phyloP scores from a whole-genome alignment of 2,329 filamentous ascomycete species.

The Pyrenophora graminea region DNA sequence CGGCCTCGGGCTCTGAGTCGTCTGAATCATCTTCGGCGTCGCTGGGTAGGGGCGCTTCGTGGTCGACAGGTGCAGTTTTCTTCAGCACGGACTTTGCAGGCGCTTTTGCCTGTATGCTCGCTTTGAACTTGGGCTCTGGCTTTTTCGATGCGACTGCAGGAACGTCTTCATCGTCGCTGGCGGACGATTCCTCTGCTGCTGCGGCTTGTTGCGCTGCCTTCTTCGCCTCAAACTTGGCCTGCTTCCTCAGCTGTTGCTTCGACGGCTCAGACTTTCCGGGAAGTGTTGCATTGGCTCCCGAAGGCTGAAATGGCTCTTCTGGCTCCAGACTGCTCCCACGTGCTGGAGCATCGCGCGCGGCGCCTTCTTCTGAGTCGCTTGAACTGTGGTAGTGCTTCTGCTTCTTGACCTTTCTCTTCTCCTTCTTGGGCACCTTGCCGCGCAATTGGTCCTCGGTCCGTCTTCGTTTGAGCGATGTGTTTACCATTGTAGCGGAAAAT shows the following conservation, averaged over 20 bases:
- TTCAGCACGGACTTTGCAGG: slow-evolving; percentile 27
- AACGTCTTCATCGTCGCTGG: slow-evolving; percentile 12
- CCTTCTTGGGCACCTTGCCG: slow-evolving; percentile 56
- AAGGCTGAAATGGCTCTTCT: slow-evolving; percentile 36
- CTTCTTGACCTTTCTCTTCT: slow-evolving; percentile 65
- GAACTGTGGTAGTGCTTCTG: slow-evolving; percentile 68
- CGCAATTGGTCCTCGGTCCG: slow-evolving; percentile 64
- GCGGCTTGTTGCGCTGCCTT: slow-evolving; percentile 18
- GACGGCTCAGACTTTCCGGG: slow-evolving; percentile 12
- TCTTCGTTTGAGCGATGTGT: slow-evolving; percentile 57
- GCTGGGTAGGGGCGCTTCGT: slow-evolving; percentile 35
- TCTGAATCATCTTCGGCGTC: slow-evolving; percentile 19
- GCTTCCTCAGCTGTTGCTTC: slow-evolving; percentile 24
- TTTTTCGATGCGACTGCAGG: slow-evolving; percentile 12
- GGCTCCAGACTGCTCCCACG: slow-evolving; percentile 19
- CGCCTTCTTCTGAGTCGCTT: slow-evolving; percentile 59
- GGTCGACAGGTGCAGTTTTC: slow-evolving; percentile 33
- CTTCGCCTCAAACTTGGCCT: slow-evolving; percentile 22
- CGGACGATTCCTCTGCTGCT: slow-evolving; percentile 17
- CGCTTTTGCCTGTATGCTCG: slow-evolving; percentile 21
- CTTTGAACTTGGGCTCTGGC: slow-evolving; percentile 29
- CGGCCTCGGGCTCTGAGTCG: slow-evolving; percentile 42
- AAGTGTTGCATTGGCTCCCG: slow-evolving; percentile 29
- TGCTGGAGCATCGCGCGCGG: slow-evolving; percentile 37
- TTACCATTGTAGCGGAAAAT: slow-evolving; percentile 39